phyloP scores from a whole-genome alignment of 1,284 basidiomycete genomes.

The Trichosporon faecale region DNA sequence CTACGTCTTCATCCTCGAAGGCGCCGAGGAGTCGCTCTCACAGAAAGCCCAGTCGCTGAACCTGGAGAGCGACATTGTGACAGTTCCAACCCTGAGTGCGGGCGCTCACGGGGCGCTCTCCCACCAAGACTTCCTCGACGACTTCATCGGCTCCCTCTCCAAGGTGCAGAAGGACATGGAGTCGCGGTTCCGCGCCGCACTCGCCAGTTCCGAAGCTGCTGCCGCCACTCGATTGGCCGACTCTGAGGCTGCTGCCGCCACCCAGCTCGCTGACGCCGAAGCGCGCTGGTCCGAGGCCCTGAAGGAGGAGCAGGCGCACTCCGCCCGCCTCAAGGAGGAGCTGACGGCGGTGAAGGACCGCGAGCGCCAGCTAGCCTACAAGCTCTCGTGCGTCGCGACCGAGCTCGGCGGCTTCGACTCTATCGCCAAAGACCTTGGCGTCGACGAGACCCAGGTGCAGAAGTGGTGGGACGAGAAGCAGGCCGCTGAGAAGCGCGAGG shows the following conservation, averaged over 20 bases:
- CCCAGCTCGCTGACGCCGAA: not conserved
- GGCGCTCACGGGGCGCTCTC: not conserved
- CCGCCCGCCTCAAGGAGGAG: too few relatives aligned
- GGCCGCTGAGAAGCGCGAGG: not conserved
- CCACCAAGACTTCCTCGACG: slow-evolving; percentile 1
- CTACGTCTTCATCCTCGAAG: slow-evolving; percentile 7
- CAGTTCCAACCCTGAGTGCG: not conserved
- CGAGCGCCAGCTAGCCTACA: not conserved
- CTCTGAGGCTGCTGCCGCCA: not conserved
- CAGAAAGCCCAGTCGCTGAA: not conserved
- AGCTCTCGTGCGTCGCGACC: not conserved
- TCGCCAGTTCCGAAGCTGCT: not conserved
- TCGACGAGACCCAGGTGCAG: not conserved
- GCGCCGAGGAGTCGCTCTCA: not conserved
- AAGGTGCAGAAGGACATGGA: not conserved
- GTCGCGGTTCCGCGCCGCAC: not conserved
- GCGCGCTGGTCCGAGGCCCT: too few relatives aligned
- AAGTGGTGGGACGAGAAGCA: not conserved
- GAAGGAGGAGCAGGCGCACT: too few relatives aligned
- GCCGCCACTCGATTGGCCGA: not conserved
- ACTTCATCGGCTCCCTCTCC: slow-evolving; percentile 1
- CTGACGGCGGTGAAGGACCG: not conserved
- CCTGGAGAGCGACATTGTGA: not conserved
- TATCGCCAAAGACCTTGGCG: not conserved
- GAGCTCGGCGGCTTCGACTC: not conserved